phyloP scores from a whole-genome alignment of 306 rosid species.

The Echinosophora koreensis region DNA sequence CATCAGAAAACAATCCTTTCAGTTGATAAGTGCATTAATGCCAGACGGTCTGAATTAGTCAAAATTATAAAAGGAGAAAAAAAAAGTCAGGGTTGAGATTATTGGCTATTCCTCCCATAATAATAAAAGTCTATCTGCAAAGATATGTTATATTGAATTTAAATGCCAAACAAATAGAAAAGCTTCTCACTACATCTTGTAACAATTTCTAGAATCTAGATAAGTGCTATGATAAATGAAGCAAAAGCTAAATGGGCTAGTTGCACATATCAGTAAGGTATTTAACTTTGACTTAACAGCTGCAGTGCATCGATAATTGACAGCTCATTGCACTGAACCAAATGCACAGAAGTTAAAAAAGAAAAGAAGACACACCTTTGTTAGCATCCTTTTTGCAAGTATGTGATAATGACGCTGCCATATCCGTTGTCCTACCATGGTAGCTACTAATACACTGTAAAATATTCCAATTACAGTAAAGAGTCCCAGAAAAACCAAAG shows the following conservation, averaged over 20 bases:
- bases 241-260: conserved; percentile 2
- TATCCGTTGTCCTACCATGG: conserved; percentile 88
- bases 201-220: conserved; percentile 34
- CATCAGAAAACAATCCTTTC: background rate
- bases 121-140: background rate
- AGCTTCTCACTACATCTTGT: background rate
- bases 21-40: conserved; percentile 1
- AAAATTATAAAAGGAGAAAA: background rate
- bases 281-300: conserved; percentile 23
- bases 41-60: conserved; percentile 9
- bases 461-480: conserved; percentile 81
- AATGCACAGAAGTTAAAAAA: conserved; percentile 11
- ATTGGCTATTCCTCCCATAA: conserved; percentile 12
- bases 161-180: background rate
- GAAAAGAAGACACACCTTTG: conserved; percentile 62
- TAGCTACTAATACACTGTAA: conserved; percentile 87
- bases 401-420: conserved; percentile 92
- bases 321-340: conserved; percentile 6
- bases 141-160: background rate
- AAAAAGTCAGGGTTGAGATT: background rate
- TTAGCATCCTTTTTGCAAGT: conserved; percentile 86
- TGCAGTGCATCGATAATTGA: conserved; percentile 5
- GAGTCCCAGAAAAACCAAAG: conserved; percentile 73
- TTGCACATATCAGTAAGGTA: conserved; percentile 4
- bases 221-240: background rate